Evolutionary conservation across 1,284 basidiomycete species (phyloP), one percentile per base, ranked within the genome.

Genomic region (Leucoagaricus sp.): DNA sequence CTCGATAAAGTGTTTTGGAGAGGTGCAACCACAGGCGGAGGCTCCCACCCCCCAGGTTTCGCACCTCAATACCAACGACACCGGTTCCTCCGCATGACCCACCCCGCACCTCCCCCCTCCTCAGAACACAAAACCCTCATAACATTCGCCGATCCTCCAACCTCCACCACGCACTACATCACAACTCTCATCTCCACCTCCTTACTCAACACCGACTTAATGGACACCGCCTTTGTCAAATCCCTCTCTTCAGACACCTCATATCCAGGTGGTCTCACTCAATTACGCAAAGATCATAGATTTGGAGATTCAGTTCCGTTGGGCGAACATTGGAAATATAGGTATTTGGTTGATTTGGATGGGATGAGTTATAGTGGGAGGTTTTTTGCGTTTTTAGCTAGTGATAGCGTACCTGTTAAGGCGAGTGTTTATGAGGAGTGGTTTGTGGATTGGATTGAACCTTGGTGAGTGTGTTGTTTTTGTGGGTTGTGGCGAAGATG

Each of bases 331-430:
- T 97, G 95, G 95, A 80, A 86, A 54, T 92, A 95, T 77, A 96
- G 96, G 74, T 96, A 95, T 67, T 78, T 96, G 23, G 75, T 96
- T 60, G 95, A 97, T 72, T 72, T 97, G 53, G 95, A 97, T 68
- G 95, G 95, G 33, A 94, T 94, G 88, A 89, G 91, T n/a, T 97
- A 97, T 69, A 94, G 91, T 38, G 95, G 90, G 4, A 80, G 91
- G 46, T 92, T 96, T 69, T 86, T 96, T 75, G 85, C 91, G 0
- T 88, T 94, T 65, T 76, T 96, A 71, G 92, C 91, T 47, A 89
- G 84, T 49, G 92, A 95, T 69, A 94, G 92, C 63, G 94, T 89
- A 0, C 91, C 94, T 7, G 70, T 98, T 62, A 97, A 98, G 74
- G 81, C 89, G 19, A 94, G 90, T 0, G 87, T 97, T 0, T 95